Evolutionary conservation across 257 asterid species (phyloP), one percentile per base, ranked within the genome.

Genomic region (Solanum ossicruentum): DNA sequence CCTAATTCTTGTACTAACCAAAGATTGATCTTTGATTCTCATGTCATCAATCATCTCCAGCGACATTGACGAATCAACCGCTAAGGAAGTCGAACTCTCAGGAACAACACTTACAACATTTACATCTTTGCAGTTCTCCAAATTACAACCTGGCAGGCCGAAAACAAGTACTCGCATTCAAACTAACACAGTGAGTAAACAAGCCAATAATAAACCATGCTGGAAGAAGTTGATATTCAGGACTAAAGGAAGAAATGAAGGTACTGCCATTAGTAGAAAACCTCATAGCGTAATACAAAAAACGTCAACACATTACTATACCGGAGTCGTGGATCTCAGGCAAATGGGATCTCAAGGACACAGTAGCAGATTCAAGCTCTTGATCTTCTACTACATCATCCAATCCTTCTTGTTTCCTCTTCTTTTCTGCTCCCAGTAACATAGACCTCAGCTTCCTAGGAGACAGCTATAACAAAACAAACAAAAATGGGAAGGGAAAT

Each of bases 71-170:
- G 84, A 82, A 26, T 83, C 87, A 69, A 77, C 47, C 28, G 49
- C 82, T 41, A 83, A 36, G 12, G 87, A 82, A 41, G 88, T 82
- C 21, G 86, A 81, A 82, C 85, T 52, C 70, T 75, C 92, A 21
- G 83, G 83, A 84, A 84, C 86, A 69, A 83, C 86, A 80, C 87
- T 88, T 32, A 89, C 88, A 83, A 89, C 88, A 65, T 87, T 88
- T 81, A 89, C 88, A 85, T 89, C 89, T 86, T 87, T 89, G 89
- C 66, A 89, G 83, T 54, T 84, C 69, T 89, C 89, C 63, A 84
- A 87, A 73, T 70, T 26, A 73, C 60, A 52, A 49, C 72, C 87
- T 56, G 82, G 60, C 36, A 49, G 26, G 57, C 58, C 43, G 16
- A 84, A 70, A 28, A 61, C 20, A 58, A 80, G 43, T 83, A 60